Conservation (phyloP, 352 stramenopile genomes). For the Thalassiosira hispida region DNA sequence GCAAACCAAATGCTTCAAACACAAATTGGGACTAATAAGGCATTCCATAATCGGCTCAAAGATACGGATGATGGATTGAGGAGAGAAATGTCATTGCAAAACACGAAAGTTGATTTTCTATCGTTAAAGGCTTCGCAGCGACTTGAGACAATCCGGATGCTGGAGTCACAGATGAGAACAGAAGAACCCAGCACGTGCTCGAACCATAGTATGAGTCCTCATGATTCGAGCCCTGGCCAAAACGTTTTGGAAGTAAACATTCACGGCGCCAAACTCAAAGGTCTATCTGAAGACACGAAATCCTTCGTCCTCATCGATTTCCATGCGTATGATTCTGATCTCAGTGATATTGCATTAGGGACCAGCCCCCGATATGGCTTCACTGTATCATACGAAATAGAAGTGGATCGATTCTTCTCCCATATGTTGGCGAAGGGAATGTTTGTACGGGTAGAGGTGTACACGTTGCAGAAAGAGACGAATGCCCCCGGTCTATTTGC, state of each 20-base stretch:
- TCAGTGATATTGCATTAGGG: conserved; percentile 21
- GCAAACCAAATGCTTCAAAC: conserved; percentile 20
- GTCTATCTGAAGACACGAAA: conserved; percentile 1
- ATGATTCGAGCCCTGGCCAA: neutral
- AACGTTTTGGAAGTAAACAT: conserved; percentile 35
- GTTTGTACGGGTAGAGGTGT: conserved; percentile 25
- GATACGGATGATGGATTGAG: neutral
- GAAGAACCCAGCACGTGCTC: neutral
- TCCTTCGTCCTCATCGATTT: conserved; percentile 40
- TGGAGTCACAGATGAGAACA: conserved; percentile 14
- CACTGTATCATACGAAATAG: conserved; percentile 26
- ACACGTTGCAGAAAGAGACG: conserved; percentile 18
- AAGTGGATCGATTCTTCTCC: conserved; percentile 10
- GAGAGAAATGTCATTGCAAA: neutral
- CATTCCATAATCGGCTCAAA: conserved; percentile 6
- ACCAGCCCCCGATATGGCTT: conserved; percentile 31
- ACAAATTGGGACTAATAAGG: conserved; percentile 28
- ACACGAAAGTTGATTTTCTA: conserved; percentile 13
- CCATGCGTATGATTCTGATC: conserved; percentile 20
- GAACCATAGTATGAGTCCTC: neutral
- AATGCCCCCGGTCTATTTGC: conserved; percentile 5
- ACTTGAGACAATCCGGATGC: conserved; percentile 29
- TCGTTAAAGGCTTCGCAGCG: conserved; percentile 9
- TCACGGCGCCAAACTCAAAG: conserved; percentile 10
- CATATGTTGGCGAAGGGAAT: neutral